Evolutionary conservation across 164 flowering plant species (phyloP).

Genomic region (Sextonia rubra): DNA sequence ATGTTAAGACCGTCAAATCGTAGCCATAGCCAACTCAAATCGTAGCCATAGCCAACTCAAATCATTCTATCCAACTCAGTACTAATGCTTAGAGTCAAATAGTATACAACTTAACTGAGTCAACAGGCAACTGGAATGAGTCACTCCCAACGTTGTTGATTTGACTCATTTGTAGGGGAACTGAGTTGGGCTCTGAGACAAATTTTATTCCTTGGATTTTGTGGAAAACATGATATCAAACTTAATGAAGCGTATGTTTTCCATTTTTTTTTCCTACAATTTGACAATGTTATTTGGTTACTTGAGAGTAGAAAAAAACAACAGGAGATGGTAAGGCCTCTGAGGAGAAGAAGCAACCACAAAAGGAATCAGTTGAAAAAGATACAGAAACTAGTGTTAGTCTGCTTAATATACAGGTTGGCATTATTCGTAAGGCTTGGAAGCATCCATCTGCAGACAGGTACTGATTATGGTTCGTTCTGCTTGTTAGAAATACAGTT

Average conservation of each 20-base stretch:
- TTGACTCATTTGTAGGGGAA: no score
- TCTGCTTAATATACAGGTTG: slow-evolving; percentile 84
- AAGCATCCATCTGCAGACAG: slow-evolving; percentile 99
- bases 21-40: no score
- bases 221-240: not conserved
- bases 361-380: slow-evolving; percentile 48
- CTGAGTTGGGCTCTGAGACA: no score
- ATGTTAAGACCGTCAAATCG: not conserved
- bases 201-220: no score
- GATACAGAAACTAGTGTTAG: slow-evolving; percentile 67
- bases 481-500: not conserved
- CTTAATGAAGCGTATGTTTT: not conserved
- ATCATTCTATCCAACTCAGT: no score
- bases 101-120: no score
- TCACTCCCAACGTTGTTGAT: no score
- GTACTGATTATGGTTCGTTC: slow-evolving; percentile 27
- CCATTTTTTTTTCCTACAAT: not conserved
- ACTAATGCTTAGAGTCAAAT: no score
- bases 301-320: slow-evolving; percentile 35
- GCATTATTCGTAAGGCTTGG: slow-evolving; percentile 86
- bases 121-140: no score
- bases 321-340: slow-evolving; percentile 34
- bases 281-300: slow-evolving; percentile 8
- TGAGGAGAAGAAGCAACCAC: slow-evolving; percentile 57
- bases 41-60: no score